These are phyloP conservation scores for Torrubiella hemipterigena DNA, from an alignment of 2,329 filamentous ascomycete genomes.

Conservation along the genomic window DNA sequence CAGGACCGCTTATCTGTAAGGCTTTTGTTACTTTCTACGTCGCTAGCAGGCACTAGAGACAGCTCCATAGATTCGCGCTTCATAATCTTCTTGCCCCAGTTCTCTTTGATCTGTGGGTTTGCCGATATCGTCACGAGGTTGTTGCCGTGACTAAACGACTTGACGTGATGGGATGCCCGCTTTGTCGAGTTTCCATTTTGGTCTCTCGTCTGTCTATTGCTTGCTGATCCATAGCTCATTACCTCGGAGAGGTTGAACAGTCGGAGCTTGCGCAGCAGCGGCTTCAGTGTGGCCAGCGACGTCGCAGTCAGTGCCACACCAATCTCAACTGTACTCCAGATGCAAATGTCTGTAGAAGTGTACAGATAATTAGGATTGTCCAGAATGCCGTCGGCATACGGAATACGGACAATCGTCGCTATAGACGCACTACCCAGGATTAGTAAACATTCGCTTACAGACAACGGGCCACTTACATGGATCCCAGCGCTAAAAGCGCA, in stretches of 20 bases:
- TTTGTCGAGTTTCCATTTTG: background rate
- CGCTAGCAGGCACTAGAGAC: background rate
- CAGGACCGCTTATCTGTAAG: background rate
- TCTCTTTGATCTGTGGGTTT: background rate
- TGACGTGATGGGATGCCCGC: background rate
- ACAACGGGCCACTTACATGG: constrained; percentile 19
- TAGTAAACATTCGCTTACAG: constrained; percentile 4
- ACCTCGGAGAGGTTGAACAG: constrained; percentile 3
- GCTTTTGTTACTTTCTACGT: background rate
- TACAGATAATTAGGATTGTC: constrained; percentile 24
- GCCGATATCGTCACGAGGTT: constrained; percentile 1
- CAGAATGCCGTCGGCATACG: constrained; percentile 24
- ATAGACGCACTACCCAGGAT: constrained; percentile 19
- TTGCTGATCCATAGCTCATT: background rate
- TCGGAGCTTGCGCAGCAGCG: constrained; percentile 16
- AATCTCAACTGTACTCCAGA: constrained; percentile 31
- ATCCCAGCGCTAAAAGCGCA: constrained; percentile 18
- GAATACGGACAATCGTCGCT: constrained; percentile 29
- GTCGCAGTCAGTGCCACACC: constrained; percentile 26
- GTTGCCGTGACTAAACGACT: constrained; percentile 1
- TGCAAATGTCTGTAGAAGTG: constrained; percentile 27
- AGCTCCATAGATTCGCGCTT: constrained; percentile 1
- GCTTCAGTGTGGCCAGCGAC: constrained; percentile 22
- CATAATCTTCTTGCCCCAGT: background rate
- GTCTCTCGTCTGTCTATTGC: background rate